phyloP scores from a whole-genome alignment of 352 stramenopile species.

The Phytophthora foliorum region DNA sequence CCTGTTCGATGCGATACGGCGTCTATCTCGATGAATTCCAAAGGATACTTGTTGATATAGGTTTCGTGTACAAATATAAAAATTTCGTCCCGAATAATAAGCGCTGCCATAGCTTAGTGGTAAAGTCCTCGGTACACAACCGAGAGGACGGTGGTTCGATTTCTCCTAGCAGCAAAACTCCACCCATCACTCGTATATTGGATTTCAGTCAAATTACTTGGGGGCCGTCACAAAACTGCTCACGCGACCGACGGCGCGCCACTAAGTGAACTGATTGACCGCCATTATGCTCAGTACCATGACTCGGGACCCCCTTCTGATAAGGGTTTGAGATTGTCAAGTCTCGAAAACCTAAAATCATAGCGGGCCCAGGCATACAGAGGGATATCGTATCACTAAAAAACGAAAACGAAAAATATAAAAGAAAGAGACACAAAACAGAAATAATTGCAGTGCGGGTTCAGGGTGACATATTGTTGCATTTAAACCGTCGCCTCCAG shows the following conservation, averaged over 20 bases:
- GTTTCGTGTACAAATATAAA: no score
- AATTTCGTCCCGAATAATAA: neutral
- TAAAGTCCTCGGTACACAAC: no score
- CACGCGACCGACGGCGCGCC: conserved; percentile 12
- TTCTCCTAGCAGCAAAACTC: conserved; percentile 9
- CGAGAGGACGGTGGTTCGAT: conserved; percentile 14
- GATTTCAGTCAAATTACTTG: conserved; percentile 5
- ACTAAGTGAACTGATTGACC: conserved; percentile 12
- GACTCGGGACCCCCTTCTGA: conserved; percentile 16
- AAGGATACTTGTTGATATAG: no score
- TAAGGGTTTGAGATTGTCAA: conserved; percentile 7
- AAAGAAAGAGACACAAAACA: no score
- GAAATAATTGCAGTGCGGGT: no score
- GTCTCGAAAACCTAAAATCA: conserved; percentile 3
- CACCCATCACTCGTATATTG: conserved; percentile 10
- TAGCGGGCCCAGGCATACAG: conserved; percentile 1
- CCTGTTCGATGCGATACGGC: no score
- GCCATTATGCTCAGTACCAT: conserved; percentile 24
- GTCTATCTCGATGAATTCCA: no score
- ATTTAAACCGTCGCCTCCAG: no score
- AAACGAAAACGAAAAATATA: no score
- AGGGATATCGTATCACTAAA: conserved; percentile 10
- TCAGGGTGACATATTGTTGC: no score
- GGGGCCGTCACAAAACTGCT: no score
- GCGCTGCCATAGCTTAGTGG: neutral